Conservation (phyloP, 257 asterid species). For the Solanum rostratum region DNA sequence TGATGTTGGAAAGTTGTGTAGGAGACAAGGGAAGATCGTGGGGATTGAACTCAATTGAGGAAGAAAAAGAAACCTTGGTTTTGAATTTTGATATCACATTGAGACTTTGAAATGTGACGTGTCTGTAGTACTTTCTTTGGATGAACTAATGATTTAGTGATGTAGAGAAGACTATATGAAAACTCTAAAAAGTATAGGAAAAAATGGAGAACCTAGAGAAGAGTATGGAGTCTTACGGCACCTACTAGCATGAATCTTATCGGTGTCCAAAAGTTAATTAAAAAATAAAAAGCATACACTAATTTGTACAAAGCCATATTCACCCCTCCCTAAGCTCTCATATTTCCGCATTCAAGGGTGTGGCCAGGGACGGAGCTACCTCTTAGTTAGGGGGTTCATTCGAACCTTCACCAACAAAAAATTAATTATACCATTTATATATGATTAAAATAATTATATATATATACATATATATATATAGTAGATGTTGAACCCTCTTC, state of each 20-base stretch:
- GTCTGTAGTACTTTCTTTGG: background rate
- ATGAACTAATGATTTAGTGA: background rate
- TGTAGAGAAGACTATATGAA: background rate
- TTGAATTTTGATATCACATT: background rate
- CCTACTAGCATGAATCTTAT: background rate
- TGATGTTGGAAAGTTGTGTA: background rate
- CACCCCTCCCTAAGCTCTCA: background rate
- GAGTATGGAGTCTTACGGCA: background rate
- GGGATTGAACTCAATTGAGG: background rate
- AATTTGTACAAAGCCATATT: background rate
- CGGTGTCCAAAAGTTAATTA: background rate
- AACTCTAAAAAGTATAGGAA: background rate
- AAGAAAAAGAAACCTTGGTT: background rate
- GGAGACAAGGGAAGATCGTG: background rate
- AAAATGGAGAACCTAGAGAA: background rate
- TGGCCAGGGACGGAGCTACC: background rate
- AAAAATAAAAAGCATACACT: background rate
- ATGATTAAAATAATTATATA: too few relatives aligned
- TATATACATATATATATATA: too few relatives aligned
- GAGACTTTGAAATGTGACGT: background rate
- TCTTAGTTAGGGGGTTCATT: too few relatives aligned
- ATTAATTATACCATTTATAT: too few relatives aligned
- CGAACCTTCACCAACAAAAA: too few relatives aligned
- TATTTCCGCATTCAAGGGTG: background rate
- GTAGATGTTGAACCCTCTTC: too few relatives aligned